Base-by-base conservation (phyloP, 192 early-diverging fungal genomes). In the Coemansia sp. region DNA sequence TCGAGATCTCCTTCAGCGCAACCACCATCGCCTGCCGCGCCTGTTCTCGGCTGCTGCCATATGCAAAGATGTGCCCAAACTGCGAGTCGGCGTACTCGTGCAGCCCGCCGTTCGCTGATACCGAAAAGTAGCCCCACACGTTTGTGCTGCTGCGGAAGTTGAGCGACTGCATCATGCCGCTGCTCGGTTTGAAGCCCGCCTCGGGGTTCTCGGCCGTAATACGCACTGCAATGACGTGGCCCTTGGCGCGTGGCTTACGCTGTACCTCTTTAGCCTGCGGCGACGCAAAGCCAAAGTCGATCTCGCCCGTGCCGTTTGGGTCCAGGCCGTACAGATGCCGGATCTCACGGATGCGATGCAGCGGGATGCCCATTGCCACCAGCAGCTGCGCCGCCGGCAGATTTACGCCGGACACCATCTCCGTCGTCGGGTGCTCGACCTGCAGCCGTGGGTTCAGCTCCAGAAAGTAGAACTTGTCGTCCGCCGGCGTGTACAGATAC, bases 11-110 rank as follows among this genome's bases (percentile, higher is more conserved):
- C 82, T 97, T 98, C 28, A 98, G 74, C 25, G 97, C 97, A 56
- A 98, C 88, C 14, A 98, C 90, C 87, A 98, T 91, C 69, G 96
- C 94, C 83, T 95, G 92, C 10, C 97, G 82, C 33, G 94, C 86
- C 62, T 94, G 89, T 62, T 92, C 90, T 66, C 97, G 86, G 65
- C 92, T 93, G 48, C 92, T 90, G 42, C 97, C 97, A 65, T 97
- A 98, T 10, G 95, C 88, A 62, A 98, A 98, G 56, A 98, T 92
- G 81, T 98, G 97, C 30, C 97, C 97, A 65, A 98, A 98, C 80
- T 98, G 97, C 24, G 92, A 95, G 71, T 98, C 97, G n/a, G 97
- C 97, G 83, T 90, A 98, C 71, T 98, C 97, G 80, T 98, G 97
- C 60, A 98, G 84, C 60, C 94, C 95, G 62, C 97, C 95, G 28